These are phyloP conservation scores for Coemansia sp. DNA, from an alignment of 192 early-diverging fungal species.

Conservation along the genomic window DNA sequence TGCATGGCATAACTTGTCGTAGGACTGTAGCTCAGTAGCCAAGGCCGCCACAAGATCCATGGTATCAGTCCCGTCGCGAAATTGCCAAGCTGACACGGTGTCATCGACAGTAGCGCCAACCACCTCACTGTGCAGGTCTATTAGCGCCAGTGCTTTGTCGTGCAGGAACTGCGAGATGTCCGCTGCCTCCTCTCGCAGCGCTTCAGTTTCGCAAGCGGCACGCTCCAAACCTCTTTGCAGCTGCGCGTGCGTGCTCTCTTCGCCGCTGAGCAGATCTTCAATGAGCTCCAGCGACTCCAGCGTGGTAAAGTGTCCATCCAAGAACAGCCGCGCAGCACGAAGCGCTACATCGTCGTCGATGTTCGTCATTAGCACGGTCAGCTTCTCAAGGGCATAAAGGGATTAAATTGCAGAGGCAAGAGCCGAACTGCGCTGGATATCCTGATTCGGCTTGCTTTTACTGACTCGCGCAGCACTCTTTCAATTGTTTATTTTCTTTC, in stretches of 20 bases:
- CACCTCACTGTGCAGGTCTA: constrained; percentile 37
- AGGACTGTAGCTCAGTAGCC: constrained; percentile 23
- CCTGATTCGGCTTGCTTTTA: neutral
- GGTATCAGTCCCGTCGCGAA: constrained; percentile 33
- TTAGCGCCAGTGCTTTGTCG: constrained; percentile 21
- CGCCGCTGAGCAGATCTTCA: constrained; percentile 30
- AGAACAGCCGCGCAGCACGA: constrained; percentile 24
- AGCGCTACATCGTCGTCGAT: neutral
- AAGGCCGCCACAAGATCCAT: constrained; percentile 37
- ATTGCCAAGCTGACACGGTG: constrained; percentile 36
- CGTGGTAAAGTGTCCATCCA: constrained; percentile 38
- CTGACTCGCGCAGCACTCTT: neutral
- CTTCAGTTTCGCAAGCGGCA: constrained; percentile 2
- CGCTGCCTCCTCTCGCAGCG: constrained; percentile 13
- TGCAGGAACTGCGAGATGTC: constrained; percentile 6
- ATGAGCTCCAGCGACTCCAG: constrained; percentile 46
- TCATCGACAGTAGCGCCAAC: constrained; percentile 24
- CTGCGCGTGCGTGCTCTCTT: constrained; percentile 32
- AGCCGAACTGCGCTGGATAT: neutral
- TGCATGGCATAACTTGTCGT: constrained; percentile 26
- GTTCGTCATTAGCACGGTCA: neutral
- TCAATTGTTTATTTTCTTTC: neutral
- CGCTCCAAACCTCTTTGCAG: constrained; percentile 16
- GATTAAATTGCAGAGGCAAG: neutral
- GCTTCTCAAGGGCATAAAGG: neutral